Base-by-base conservation (phyloP, 208 protist genomes). In the Wallacemonas sp. region DNA sequence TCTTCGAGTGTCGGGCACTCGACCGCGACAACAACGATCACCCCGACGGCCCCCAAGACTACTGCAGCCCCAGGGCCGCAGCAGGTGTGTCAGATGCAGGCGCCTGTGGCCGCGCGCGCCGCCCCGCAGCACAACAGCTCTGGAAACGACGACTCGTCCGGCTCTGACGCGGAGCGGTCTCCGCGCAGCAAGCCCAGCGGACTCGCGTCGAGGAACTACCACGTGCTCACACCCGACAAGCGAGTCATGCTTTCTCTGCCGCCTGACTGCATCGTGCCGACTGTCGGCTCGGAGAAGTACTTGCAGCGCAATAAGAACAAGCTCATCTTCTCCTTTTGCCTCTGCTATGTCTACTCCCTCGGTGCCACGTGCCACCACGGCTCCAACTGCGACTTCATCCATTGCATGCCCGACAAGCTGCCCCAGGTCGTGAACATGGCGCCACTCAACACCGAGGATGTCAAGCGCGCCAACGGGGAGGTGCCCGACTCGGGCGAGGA, bases 221-320 rank as follows among this genome's bases (percentile, higher is more conserved):
- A 90, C 58, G 80, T 90, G 6, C 69, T 90, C 33, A 85, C 80
- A 23, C 74, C 80, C 4, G 75, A 85, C 66, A 90, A 90, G 69
- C 66, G 62, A 23, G 71, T 76, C 34, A 86, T 83, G 72, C 70
- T 87, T 0, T 85, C 80, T 2, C 87, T 90, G 16, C 84, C 84
- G 0, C 63, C 80, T 0, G 75, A 75, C 33, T 70, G 76, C 44
- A 80, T 90, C 34, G 74, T 80, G 41, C 65, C 70, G 14, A 90
- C 84, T 5, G 26, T 58, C 0, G 84, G 84, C 21, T 83, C 78
- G 32, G 54, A 52, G 33, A 84, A 83, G 55, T 90, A 90, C 63
- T 41, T 72, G 34, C 21, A 49, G 61, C 58, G 66, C 44, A 87
- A 81, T 38, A 74, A 64, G 24, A 71, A 72, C 29, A 75, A 78